Base-by-base conservation (phyloP, 2,329 filamentous ascomycete genomes). In the Penicillium sp. region DNA sequence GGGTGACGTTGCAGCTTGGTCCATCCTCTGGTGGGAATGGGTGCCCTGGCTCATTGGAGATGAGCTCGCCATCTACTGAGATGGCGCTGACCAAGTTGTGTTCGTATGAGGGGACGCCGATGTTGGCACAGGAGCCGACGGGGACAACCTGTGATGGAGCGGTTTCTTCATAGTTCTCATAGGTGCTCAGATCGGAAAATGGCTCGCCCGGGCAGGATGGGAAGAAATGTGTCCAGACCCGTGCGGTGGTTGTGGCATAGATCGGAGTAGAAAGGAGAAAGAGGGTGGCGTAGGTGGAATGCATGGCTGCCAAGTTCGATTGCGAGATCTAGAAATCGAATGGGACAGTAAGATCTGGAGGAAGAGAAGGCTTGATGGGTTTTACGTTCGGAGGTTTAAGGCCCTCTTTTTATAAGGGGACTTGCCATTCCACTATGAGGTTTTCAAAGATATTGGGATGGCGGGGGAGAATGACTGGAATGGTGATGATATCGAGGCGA, bases 191-290 rank as follows among this genome's bases (percentile, higher is more conserved):
- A 8, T 51, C 46, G 27, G 40, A 42, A 28, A 52, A 45, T 14
- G 50, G 41, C 4, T 53, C 46, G 18, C 43, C 36, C 2, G 59
- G 59, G 21, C 60, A 63, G 21, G 35, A 42, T 7, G 59, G 56
- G 39, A 55, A 59, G 50, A 63, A 63, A 36, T 56, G 56, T 41
- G 59, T 51, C 53, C 52, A 56, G n/a, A 62, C 38, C 7, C 56
- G 54, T 14, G 57, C 57, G n/a, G 51, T 51, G 14, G 42, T 56
- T 26, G 50, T 33, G 20, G 60, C 48, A 7, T 47, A 36, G n/a
- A 53, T 45, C 18, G 50, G 42, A 7, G 51, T 35, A 26, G 41
- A 50, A 31, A 54, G 41, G 33, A 62, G 39, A 25, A 52, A 33
- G 6, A 59, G 33, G 10, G 50, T 45, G 13, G 46, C 32, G 28